Percentiles rank a stretch among this genome's conserved stretches.
These are phyloP conservation scores for Zygosaccharomyces pseudobailii DNA, from an alignment of 1,139 yeast species.

Conservation along the genomic window DNA sequence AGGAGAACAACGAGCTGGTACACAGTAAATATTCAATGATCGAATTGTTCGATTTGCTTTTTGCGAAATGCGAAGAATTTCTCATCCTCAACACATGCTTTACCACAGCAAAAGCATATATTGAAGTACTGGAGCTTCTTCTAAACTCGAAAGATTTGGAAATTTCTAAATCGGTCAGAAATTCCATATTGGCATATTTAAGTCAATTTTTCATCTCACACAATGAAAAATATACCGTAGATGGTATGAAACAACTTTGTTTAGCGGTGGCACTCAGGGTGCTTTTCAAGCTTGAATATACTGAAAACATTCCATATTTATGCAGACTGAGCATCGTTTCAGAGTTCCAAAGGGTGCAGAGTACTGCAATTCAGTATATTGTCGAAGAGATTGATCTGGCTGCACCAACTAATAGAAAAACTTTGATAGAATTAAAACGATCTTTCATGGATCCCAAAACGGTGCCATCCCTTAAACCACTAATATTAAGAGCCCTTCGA, in stretches of 20 bases:
- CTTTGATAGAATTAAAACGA: conserved; percentile 29
- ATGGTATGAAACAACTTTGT: conserved; percentile 46
- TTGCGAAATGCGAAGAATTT: conserved; percentile 15
- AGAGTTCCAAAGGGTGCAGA: conserved; percentile 47
- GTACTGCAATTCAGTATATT: conserved; percentile 38
- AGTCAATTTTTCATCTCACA: conserved; percentile 34
- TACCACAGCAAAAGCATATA: conserved; percentile 38
- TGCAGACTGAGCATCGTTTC: conserved; percentile 37
- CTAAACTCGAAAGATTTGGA: conserved; percentile 4
- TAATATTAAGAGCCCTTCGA: conserved; percentile 40
- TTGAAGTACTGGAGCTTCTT: conserved; percentile 32
- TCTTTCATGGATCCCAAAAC: conserved; percentile 30
- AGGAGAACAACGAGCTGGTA: background rate
- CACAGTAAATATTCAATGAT: background rate
- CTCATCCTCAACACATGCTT: conserved; percentile 32
- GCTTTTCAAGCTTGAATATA: conserved; percentile 28
- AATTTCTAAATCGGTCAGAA: background rate
- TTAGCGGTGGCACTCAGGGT: conserved; percentile 35
- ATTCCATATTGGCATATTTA: conserved; percentile 12
- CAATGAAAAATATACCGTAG: conserved; percentile 25
- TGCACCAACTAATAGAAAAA: conserved; percentile 14
- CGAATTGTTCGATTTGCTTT: conserved; percentile 17
- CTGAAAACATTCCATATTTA: conserved; percentile 28
- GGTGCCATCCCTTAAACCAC: conserved; percentile 45
- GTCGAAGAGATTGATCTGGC: conserved; percentile 16